A percentile compares a stretch with the other conserved stretches of the same genome.
phyloP scores from a whole-genome alignment of 148 eudicot genomes.

The Vaccinium macrocarpon region DNA sequence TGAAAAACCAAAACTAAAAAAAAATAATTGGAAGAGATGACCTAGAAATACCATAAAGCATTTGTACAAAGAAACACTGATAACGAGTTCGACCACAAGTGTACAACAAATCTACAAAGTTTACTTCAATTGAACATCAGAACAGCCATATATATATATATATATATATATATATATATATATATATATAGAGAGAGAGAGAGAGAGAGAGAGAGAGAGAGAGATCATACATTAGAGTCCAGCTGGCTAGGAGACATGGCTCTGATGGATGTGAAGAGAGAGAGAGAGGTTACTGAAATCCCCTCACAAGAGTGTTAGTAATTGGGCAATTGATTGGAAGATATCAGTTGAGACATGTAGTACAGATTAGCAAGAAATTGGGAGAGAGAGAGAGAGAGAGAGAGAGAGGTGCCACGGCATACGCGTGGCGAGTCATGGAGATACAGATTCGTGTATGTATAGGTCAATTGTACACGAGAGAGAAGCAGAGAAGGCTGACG shows the following conservation, averaged over 20 bases:
- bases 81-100: not conserved
- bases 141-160: not conserved
- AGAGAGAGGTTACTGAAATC: not conserved
- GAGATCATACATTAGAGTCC: slow-evolving; percentile 28
- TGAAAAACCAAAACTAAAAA: not conserved
- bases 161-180: too few relatives aligned
- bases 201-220: not conserved
- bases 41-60: too few relatives aligned
- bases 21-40: not conserved
- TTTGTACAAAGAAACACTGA: too few relatives aligned
- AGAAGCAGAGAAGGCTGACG: not conserved
- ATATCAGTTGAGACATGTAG: not conserved
- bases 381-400: slow-evolving; percentile 4
- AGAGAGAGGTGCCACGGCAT: not conserved
- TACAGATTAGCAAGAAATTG: not conserved
- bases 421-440: not conserved
- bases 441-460: not conserved
- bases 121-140: not conserved
- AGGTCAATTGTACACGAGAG: not conserved
- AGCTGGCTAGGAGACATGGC: slow-evolving; percentile 32
- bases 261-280: slow-evolving; percentile 4
- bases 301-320: not conserved
- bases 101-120: too few relatives aligned
- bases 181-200: too few relatives aligned
- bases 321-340: not conserved